Base-by-base conservation (phyloP, 176 grass and related monocot species). In the Hyparrhenia diplandra region DNA sequence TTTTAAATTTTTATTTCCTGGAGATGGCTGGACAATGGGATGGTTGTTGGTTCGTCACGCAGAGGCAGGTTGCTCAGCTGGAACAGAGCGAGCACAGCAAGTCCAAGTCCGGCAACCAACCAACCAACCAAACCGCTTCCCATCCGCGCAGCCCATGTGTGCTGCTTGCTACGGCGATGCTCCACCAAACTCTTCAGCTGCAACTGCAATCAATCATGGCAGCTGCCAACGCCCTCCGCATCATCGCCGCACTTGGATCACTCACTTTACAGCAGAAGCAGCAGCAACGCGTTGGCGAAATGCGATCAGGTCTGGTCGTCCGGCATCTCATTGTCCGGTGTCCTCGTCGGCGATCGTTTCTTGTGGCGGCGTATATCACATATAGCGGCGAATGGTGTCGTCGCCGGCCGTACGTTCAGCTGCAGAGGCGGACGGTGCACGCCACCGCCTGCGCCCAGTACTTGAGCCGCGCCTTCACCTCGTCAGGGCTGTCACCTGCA, bases 381-480 rank as follows among this genome's bases (percentile, higher is more conserved):
- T n/a, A n/a, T n/a, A n/a, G 5, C 17, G 51, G 51, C 25, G 41
- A 46, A 25, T 24, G 23, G 8, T n/a, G 3, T 21, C 8, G 31
- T 10, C 5, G 30, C 2, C 36, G 11, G 1, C 31, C 31, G 31
- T 32, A 2, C 14, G 40, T 64, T 80, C 61, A 86, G 70, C 77
- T 81, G 84, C 84, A 81, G 69, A 86, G 77, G 27, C 84, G 60
- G 45, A 86, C 84, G 69, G 84, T 86, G 84, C 84, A 86, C 1
- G 84, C 84, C 61, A 86, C 84, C 27, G 84, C 84, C 77, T 86
- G 84, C 61, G 84, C 84, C 84, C 84, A 86, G 69, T 86, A 86
- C 61, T 80, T 86, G 84, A 86, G 84, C 77, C 84, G 69, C 36
- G 69, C 84, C 77, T 86, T 86, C 84, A 86, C 84, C 69, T 80